phyloP scores from a whole-genome alignment of 2,329 filamentous ascomycete species.

The Lizonia empirigonia region DNA sequence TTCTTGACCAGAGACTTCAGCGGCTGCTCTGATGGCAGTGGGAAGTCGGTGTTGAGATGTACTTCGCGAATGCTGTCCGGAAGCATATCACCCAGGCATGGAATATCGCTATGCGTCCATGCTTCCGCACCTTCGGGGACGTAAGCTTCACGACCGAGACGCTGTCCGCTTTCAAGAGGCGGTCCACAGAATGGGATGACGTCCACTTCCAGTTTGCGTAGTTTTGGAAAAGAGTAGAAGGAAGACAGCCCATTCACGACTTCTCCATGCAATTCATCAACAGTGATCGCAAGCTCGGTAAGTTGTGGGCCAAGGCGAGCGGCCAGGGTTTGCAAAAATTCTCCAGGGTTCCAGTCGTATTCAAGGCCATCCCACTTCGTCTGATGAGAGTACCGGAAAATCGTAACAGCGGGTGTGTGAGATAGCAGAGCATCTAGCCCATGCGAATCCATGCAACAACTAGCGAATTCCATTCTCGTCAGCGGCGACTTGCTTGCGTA shows the following conservation, averaged over 20 bases:
- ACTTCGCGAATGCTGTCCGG: conserved; percentile 36
- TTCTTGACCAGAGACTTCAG: conserved; percentile 40
- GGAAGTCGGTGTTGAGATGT: conserved; percentile 40
- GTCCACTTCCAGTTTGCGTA: conserved; percentile 39
- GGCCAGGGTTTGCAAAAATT: conserved; percentile 35
- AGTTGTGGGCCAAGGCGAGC: conserved; percentile 32
- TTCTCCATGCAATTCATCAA: conserved; percentile 40
- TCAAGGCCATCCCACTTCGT: conserved; percentile 42
- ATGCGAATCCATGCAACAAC: conserved; percentile 41
- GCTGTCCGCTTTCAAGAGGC: conserved; percentile 43
- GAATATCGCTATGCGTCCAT: conserved; percentile 41
- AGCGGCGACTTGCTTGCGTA: conserved; percentile 29
- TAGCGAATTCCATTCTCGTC: conserved; percentile 38
- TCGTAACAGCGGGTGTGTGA: conserved; percentile 32
- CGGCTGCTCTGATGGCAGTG: conserved; percentile 27
- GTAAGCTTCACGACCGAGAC: conserved; percentile 24
- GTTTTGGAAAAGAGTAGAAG: conserved; percentile 31
- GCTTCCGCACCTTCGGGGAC: conserved; percentile 27
- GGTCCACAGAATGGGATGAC: conserved; percentile 41
- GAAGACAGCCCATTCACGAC: conserved; percentile 42
- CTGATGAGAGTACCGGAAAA: conserved; percentile 44
- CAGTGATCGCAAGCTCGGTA: conserved; percentile 39
- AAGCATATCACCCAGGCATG: conserved; percentile 44
- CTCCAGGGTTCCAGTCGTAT: conserved; percentile 43
- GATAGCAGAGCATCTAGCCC: conserved; percentile 32